A percentile compares a stretch with the other conserved stretches of the same genome.
Evolutionary conservation across 106 monocot genomes (phyloP).

Genomic region (Allium cepa): DNA sequence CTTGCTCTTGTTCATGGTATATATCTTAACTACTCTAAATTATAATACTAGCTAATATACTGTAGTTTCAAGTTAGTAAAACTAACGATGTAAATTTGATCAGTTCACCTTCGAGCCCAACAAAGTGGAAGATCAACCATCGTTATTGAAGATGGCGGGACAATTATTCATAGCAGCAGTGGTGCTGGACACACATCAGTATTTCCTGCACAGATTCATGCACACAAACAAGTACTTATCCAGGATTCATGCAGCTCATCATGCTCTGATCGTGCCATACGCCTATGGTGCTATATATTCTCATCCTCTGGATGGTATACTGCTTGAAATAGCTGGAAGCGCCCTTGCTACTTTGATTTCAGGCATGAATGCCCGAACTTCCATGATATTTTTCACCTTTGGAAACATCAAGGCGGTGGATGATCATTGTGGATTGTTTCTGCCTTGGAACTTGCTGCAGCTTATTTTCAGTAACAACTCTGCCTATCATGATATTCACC

Average conservation of each 20-base stretch:
- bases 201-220: conserved; percentile 27
- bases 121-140: neutral
- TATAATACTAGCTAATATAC: too few relatives aligned
- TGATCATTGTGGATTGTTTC: conserved; percentile 1
- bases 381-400: conserved; percentile 37
- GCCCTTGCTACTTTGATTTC: conserved; percentile 23
- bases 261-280: conserved; percentile 22
- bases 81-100: too few relatives aligned
- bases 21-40: too few relatives aligned
- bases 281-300: conserved; percentile 30
- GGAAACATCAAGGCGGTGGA: conserved; percentile 9
- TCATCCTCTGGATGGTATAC: conserved; percentile 27
- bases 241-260: conserved; percentile 2
- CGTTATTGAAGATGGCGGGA: neutral
- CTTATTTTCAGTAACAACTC: conserved; percentile 28
- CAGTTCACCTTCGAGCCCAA: too few relatives aligned
- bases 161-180: conserved; percentile 22
- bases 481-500: conserved; percentile 21
- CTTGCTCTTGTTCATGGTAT: too few relatives aligned
- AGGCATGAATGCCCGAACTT: conserved; percentile 24
- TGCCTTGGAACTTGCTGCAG: conserved; percentile 25
- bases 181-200: conserved; percentile 28
- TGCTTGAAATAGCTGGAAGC: conserved; percentile 21
- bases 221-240: conserved; percentile 12
- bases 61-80: too few relatives aligned